A percentile compares a stretch with the other conserved stretches of the same genome.
These are phyloP conservation scores for Nissolia schottii DNA, from an alignment of 306 rosid genomes.

Conservation along the genomic window DNA sequence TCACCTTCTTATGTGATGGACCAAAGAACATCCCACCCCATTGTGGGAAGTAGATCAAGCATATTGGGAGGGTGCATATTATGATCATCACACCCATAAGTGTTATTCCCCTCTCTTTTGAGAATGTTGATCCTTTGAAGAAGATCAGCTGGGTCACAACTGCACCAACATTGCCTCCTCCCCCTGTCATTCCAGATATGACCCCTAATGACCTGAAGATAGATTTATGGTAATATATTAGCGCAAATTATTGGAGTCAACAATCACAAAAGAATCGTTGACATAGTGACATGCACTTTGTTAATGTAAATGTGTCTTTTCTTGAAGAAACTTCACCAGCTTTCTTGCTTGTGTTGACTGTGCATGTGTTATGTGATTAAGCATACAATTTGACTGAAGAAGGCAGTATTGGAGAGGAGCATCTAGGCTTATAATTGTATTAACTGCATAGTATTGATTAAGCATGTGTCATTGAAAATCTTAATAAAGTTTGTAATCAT, in stretches of 20 bases:
- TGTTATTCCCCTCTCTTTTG: constrained; percentile 75
- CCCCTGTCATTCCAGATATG: constrained; percentile 90
- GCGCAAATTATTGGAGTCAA: background rate
- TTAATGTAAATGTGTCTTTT: background rate
- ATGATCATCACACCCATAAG: constrained; percentile 88
- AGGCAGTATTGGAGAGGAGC: background rate
- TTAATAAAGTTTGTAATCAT: constrained; percentile 5
- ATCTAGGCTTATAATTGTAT: too few relatives aligned
- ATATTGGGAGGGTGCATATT: constrained; percentile 57
- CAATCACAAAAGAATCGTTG: background rate
- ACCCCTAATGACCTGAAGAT: constrained; percentile 74
- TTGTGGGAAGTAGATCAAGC: constrained; percentile 65
- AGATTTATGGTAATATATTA: too few relatives aligned
- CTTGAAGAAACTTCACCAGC: background rate
- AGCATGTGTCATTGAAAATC: too few relatives aligned
- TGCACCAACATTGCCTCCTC: constrained; percentile 93
- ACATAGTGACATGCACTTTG: background rate
- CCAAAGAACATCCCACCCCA: constrained; percentile 90
- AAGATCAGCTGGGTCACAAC: constrained; percentile 73
- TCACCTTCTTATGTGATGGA: constrained; percentile 38
- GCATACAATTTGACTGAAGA: background rate
- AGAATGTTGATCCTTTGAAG: constrained; percentile 70
- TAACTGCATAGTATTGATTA: too few relatives aligned
- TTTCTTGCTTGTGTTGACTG: background rate
- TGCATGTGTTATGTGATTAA: background rate